Percentiles rank a stretch among this genome's conserved stretches.
Conservation (phyloP, 129 eudicot species). For the Kitagawia praeruptora region DNA sequence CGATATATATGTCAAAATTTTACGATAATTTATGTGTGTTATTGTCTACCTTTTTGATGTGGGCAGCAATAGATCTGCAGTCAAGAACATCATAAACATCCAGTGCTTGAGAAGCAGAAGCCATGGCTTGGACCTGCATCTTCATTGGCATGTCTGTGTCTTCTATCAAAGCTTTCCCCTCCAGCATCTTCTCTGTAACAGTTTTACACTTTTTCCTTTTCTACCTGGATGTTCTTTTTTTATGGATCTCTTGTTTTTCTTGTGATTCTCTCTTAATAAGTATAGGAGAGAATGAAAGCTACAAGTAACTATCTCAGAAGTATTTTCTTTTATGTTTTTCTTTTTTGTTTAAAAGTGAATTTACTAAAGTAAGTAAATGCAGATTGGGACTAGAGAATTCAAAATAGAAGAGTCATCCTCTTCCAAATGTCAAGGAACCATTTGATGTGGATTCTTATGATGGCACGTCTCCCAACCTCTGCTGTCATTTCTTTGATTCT, state of each 20-base stretch:
- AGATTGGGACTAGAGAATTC: neutral
- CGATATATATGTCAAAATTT: neutral
- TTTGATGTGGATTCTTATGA: slow-evolving; percentile 5
- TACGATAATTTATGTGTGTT: neutral
- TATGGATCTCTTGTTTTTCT: neutral
- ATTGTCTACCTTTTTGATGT: slow-evolving; percentile 66
- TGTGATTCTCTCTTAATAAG: neutral
- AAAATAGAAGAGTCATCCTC: neutral
- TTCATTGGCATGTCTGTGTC: slow-evolving; percentile 92
- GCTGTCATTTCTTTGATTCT: slow-evolving; percentile 3
- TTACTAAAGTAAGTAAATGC: neutral
- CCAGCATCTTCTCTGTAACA: slow-evolving; percentile 46
- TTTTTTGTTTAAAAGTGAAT: neutral
- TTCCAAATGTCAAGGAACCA: slow-evolving; percentile 7
- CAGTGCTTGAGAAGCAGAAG: slow-evolving; percentile 92
- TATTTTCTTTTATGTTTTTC: neutral
- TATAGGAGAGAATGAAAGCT: neutral
- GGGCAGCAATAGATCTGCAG: slow-evolving; percentile 83
- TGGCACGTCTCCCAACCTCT: neutral
- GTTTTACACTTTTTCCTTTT: slow-evolving; percentile 8
- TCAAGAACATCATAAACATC: slow-evolving; percentile 88
- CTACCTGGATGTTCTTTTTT: neutral
- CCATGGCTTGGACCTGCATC: slow-evolving; percentile 98
- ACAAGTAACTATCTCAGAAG: neutral
- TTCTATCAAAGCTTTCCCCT: slow-evolving; percentile 84